These are phyloP conservation scores for Colletotrichum tabaci DNA, from an alignment of 2,329 filamentous ascomycete species.

Conservation along the genomic window DNA sequence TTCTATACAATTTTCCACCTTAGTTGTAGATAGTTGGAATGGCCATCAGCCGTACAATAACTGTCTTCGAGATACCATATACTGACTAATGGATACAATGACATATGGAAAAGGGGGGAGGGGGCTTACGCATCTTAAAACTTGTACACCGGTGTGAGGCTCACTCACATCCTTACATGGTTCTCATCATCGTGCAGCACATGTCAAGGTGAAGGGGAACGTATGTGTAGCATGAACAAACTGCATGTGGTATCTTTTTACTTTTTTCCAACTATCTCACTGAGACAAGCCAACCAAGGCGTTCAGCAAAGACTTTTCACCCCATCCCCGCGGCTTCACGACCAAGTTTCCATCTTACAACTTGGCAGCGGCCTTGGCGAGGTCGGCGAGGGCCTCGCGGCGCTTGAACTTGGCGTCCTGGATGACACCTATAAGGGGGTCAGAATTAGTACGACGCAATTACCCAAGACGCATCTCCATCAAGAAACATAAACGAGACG, in stretches of 20 bases:
- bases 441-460: background rate
- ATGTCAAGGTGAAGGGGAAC: background rate
- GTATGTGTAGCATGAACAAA: background rate
- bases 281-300: background rate
- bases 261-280: background rate
- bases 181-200: no score
- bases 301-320: background rate
- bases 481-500: no score
- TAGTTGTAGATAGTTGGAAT: no score
- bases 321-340: background rate
- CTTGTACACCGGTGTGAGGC: no score
- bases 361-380: constrained; percentile 67
- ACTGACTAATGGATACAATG: no score
- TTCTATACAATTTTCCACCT: no score
- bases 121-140: no score
- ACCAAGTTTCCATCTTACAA: constrained; percentile 32
- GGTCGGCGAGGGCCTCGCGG: constrained; percentile 77
- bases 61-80: no score
- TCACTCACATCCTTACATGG: background rate
- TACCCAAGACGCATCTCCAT: background rate
- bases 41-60: no score
- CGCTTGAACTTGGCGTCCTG: constrained; percentile 85
- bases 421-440: constrained; percentile 70
- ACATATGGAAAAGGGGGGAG: no score
- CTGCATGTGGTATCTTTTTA: constrained; percentile 21